Percentiles rank a stretch among this genome's conserved stretches.
These are phyloP conservation scores for Kingdonia uniflora DNA, from an alignment of 164 flowering plant genomes.

Conservation along the genomic window DNA sequence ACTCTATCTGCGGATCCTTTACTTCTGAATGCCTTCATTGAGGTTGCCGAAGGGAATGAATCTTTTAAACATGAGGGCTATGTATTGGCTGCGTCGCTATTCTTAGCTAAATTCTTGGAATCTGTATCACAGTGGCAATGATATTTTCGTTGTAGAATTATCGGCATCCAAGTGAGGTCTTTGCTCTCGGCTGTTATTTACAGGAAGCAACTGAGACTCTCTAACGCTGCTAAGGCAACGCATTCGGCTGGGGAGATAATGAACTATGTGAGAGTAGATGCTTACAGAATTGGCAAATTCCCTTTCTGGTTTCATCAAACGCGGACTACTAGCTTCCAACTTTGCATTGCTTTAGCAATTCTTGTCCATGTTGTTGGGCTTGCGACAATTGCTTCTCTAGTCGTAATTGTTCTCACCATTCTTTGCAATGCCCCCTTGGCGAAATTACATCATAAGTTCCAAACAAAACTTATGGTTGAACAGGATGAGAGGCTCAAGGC, in stretches of 20 bases:
- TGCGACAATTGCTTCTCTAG: too few relatives aligned
- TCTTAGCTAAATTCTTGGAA: constrained; percentile 42
- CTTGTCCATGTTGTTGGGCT: too few relatives aligned
- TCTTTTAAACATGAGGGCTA: constrained; percentile 43
- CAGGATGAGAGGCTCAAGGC: too few relatives aligned
- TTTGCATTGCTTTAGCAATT: too few relatives aligned
- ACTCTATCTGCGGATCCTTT: too few relatives aligned
- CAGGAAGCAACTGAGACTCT: constrained; percentile 45
- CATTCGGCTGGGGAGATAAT: constrained; percentile 57
- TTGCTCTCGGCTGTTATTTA: constrained; percentile 70
- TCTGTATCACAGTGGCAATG: constrained; percentile 60
- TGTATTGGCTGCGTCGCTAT: constrained; percentile 27
- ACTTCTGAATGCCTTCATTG: constrained; percentile 49
- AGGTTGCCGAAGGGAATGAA: too few relatives aligned
- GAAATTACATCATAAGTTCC: constrained; percentile 48
- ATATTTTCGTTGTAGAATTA: constrained; percentile 38
- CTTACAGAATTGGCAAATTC: constrained; percentile 62
- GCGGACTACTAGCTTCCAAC: too few relatives aligned
- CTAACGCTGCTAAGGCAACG: too few relatives aligned
- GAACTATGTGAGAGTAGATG: constrained; percentile 59
- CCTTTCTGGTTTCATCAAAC: too few relatives aligned
- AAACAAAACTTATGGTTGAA: too few relatives aligned
- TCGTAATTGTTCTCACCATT: too few relatives aligned
- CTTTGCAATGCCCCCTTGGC: constrained; percentile 65
- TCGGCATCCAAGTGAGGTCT: too few relatives aligned